Evolutionary conservation across 2,329 filamentous ascomycete genomes (phyloP).

Genomic region (Cyanodermella asteris): DNA sequence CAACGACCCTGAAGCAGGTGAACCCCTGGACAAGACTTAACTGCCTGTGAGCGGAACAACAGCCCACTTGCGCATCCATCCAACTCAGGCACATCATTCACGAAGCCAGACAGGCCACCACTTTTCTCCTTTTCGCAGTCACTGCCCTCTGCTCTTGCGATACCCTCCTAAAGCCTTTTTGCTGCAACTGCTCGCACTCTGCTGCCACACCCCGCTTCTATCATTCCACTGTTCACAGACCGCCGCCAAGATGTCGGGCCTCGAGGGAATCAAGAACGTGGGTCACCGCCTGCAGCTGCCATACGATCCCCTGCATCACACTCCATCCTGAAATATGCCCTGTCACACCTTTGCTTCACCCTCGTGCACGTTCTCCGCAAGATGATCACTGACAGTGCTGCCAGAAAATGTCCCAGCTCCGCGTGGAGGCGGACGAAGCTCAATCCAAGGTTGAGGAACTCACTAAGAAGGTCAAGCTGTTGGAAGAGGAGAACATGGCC

Average conservation of each 20-base stretch:
- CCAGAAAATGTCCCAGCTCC: slow-evolving; percentile 88
- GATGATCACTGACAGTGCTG: slow-evolving; percentile 4
- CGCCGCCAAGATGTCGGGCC: slow-evolving; percentile 6
- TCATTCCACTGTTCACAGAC: not conserved
- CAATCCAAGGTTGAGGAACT: slow-evolving; percentile 68
- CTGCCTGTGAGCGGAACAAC: no score
- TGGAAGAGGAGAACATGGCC: slow-evolving; percentile 84
- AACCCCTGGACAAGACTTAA: no score
- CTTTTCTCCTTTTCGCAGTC: slow-evolving; percentile 1
- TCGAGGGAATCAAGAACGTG: slow-evolving; percentile 8
- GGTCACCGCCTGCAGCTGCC: not conserved
- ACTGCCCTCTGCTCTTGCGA: not conserved
- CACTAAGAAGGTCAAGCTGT: slow-evolving; percentile 61
- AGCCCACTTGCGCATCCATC: not conserved
- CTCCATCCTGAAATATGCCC: slow-evolving; percentile 3
- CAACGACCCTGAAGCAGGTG: no score
- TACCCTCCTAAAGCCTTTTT: not conserved
- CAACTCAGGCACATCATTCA: slow-evolving; percentile 1
- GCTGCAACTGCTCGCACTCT: no score
- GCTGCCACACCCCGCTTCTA: no score
- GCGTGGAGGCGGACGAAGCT: slow-evolving; percentile 78
- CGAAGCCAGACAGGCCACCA: not conserved
- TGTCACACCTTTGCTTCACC: not conserved
- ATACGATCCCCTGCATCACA: slow-evolving; percentile 9
- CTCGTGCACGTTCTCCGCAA: not conserved